These are phyloP conservation scores for Pleurotus platypus DNA, from an alignment of 768 basidiomycete genomes.

Conservation along the genomic window DNA sequence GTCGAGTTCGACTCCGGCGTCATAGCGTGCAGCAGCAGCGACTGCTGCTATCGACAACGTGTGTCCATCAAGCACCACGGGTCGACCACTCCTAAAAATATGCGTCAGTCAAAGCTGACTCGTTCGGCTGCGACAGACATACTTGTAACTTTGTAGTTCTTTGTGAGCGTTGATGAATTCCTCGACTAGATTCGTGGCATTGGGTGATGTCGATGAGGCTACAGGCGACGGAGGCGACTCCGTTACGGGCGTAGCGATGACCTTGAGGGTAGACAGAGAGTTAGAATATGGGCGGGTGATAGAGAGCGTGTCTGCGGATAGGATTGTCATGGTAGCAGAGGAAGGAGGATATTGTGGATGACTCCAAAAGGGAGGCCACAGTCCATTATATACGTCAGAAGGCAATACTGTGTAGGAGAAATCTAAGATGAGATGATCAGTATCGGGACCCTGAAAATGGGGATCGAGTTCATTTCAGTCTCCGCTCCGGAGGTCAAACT, in stretches of 20 bases:
- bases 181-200: slow-evolving; percentile 37
- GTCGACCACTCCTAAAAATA: slow-evolving; percentile 50
- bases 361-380: not conserved
- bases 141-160: slow-evolving; percentile 69
- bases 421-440: not conserved
- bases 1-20: slow-evolving; percentile 48
- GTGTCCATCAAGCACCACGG: slow-evolving; percentile 66
- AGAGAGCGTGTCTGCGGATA: slow-evolving; percentile 24
- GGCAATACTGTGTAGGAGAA: not conserved
- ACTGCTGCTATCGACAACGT: slow-evolving; percentile 74
- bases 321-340: slow-evolving; percentile 21
- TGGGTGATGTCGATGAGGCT: slow-evolving; percentile 15
- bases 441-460: slow-evolving; percentile 1
- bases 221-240: slow-evolving; percentile 14
- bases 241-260: slow-evolving; percentile 17
- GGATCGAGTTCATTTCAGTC: not conserved
- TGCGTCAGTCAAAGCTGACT: not conserved
- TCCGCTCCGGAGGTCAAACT: not conserved
- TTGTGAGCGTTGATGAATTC: slow-evolving; percentile 56
- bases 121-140: slow-evolving; percentile 15
- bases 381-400: not conserved
- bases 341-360: slow-evolving; percentile 6
- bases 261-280: slow-evolving; percentile 22
- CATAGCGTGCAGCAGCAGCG: slow-evolving; percentile 69
- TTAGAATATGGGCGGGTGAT: slow-evolving; percentile 14